These are phyloP conservation scores for Pestalotiopsis fici DNA, from an alignment of 2,329 filamentous ascomycete genomes.

Conservation along the genomic window DNA sequence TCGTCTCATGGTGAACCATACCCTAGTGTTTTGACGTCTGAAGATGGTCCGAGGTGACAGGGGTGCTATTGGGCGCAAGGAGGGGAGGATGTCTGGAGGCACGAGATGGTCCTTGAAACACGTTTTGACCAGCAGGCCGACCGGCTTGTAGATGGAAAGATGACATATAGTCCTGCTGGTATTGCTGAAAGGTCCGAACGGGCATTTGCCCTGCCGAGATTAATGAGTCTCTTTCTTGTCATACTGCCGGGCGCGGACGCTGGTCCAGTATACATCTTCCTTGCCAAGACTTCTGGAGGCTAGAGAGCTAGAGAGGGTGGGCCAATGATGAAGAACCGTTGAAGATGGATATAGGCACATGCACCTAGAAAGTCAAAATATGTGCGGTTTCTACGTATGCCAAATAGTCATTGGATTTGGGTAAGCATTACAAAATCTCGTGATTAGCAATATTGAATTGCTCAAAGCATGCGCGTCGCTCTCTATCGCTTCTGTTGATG, in stretches of 20 bases:
- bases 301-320: background rate
- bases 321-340: background rate
- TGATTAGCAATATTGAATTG: background rate
- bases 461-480: background rate
- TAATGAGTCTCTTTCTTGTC: background rate
- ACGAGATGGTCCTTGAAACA: constrained; percentile 12
- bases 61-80: constrained; percentile 6
- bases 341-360: background rate
- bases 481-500: background rate
- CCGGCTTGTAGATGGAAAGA: constrained; percentile 5
- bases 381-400: background rate
- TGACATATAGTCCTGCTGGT: background rate
- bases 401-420: background rate
- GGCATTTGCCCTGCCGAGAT: constrained; percentile 11
- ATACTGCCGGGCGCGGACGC: background rate
- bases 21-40: constrained; percentile 26
- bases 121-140: constrained; percentile 10
- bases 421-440: background rate
- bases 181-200: constrained; percentile 2
- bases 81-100: background rate
- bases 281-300: background rate
- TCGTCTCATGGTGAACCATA: constrained; percentile 33
- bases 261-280: background rate
- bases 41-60: constrained; percentile 13
- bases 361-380: background rate